Percentiles rank a stretch among this genome's conserved stretches.
Conservation (phyloP, 2,329 filamentous ascomycete genomes). For the Mycogone perniciosa region DNA sequence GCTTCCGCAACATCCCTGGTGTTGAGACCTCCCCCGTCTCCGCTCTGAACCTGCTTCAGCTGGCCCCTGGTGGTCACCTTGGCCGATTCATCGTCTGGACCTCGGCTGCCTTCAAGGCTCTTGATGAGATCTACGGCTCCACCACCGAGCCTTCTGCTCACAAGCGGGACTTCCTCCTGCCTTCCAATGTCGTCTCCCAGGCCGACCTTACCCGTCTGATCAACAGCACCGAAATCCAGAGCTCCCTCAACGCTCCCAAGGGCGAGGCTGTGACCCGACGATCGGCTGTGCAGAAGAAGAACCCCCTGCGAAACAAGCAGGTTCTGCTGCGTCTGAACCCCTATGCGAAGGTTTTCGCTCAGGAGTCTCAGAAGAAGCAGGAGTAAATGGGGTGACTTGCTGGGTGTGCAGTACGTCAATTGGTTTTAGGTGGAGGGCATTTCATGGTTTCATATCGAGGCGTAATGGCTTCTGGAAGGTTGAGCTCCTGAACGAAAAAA, state of each 20-base stretch:
- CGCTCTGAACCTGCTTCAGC: constrained; percentile 96
- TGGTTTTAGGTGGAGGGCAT: constrained; percentile 21
- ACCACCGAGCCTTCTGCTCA: constrained; percentile 82
- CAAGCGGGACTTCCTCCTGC: constrained; percentile 99
- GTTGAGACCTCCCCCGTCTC: constrained; percentile 94
- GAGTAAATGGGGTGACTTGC: constrained; percentile 28
- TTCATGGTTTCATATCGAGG: constrained; percentile 32
- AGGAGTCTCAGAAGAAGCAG: constrained; percentile 48
- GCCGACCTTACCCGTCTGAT: constrained; percentile 95
- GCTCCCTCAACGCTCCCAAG: constrained; percentile 86
- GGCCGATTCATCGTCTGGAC: constrained; percentile 99
- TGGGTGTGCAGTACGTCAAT: constrained; percentile 34
- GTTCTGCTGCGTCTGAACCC: constrained; percentile 98
- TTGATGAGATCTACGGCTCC: constrained; percentile 94
- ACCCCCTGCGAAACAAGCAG: constrained; percentile 98
- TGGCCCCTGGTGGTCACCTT: constrained; percentile 96
- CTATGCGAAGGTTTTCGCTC: constrained; percentile 84
- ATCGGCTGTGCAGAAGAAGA: constrained; percentile 95
- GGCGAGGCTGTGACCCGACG: constrained; percentile 88
- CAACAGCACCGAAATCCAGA: constrained; percentile 98
- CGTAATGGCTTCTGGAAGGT: constrained; percentile 33
- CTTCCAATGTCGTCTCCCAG: constrained; percentile 86
- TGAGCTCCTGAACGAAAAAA: constrained; percentile 30
- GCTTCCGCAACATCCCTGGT: constrained; percentile 98
- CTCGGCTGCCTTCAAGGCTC: constrained; percentile 90